Conservation (phyloP, 169 alveolate species). For the Cryptosporidium sp. region DNA sequence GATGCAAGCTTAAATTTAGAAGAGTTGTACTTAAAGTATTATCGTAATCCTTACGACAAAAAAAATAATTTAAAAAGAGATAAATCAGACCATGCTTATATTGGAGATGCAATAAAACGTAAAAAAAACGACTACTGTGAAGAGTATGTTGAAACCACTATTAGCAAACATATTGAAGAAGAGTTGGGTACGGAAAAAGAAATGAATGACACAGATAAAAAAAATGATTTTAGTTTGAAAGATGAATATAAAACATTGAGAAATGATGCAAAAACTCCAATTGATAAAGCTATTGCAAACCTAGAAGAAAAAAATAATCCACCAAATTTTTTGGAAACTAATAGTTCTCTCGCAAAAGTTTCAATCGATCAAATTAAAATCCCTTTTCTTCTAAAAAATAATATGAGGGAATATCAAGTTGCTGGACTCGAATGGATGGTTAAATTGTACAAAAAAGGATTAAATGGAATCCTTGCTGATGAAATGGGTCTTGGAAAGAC, state of each 20-base stretch:
- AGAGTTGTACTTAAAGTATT: slow-evolving; percentile 43
- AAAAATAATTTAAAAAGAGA: background rate
- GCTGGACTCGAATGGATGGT: slow-evolving; percentile 97
- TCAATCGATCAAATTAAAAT: slow-evolving; percentile 78
- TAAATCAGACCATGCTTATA: background rate
- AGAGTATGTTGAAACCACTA: background rate
- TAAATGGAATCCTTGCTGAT: slow-evolving; percentile 99
- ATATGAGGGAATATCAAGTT: slow-evolving; percentile 93
- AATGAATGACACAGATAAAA: slow-evolving; percentile 21
- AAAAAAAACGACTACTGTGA: background rate
- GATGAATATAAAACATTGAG: slow-evolving; percentile 70
- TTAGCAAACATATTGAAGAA: background rate
- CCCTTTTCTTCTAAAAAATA: slow-evolving; percentile 92
- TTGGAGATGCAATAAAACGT: background rate
- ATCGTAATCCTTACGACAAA: background rate
- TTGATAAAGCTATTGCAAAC: slow-evolving; percentile 20
- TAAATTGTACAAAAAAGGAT: slow-evolving; percentile 93
- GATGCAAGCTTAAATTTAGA: slow-evolving; percentile 76
- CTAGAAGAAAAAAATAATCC: slow-evolving; percentile 2
- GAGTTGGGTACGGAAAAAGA: slow-evolving; percentile 33
- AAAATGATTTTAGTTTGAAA: slow-evolving; percentile 18
- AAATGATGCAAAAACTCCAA: slow-evolving; percentile 74
- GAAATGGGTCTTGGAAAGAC: slow-evolving; percentile 99
- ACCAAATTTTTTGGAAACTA: slow-evolving; percentile 30
- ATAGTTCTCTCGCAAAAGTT: slow-evolving; percentile 72